Evolutionary conservation across 2,329 filamentous ascomycete species (phyloP).

Genomic region (Penicillium vulpinum): DNA sequence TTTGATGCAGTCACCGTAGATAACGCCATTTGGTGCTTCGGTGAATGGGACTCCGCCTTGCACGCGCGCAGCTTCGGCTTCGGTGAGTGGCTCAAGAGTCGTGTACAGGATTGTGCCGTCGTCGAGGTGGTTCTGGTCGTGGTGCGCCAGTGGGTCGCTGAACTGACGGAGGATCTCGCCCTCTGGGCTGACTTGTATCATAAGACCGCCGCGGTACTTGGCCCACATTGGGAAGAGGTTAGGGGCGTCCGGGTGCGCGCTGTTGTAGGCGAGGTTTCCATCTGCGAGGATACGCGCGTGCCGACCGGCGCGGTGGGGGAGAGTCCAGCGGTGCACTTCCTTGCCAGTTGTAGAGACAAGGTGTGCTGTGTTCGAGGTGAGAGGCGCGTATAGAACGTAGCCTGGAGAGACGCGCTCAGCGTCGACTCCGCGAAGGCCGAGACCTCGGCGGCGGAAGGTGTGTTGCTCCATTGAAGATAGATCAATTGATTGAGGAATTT

Average conservation of each 20-base stretch:
- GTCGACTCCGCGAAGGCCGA: conserved; percentile 45
- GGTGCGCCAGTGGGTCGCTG: conserved; percentile 46
- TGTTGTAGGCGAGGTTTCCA: conserved; percentile 49
- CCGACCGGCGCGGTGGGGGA: conserved; percentile 45
- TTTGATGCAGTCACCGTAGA: conserved; percentile 47
- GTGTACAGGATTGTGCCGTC: conserved; percentile 48
- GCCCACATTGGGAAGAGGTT: conserved; percentile 47
- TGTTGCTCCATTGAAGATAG: conserved; percentile 44
- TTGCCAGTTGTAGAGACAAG: conserved; percentile 45
- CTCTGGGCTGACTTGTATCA: conserved; percentile 43
- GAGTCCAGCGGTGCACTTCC: conserved; percentile 47
- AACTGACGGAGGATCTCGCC: conserved; percentile 45
- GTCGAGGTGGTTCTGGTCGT: conserved; percentile 49
- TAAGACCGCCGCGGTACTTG: conserved; percentile 50
- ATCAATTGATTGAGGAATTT: background rate
- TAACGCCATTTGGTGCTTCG: conserved; percentile 28
- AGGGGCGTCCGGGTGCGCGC: conserved; percentile 41
- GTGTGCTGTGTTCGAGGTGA: conserved; percentile 44
- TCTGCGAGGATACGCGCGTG: conserved; percentile 48
- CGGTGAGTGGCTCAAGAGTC: conserved; percentile 42
- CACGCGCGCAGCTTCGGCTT: conserved; percentile 38
- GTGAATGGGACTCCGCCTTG: conserved; percentile 44
- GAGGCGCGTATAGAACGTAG: conserved; percentile 45
- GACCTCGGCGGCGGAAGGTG: conserved; percentile 44
- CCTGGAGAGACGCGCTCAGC: conserved; percentile 39